Percentiles rank a stretch among this genome's conserved stretches.
These are phyloP conservation scores for Fusarium hainanense DNA, from an alignment of 2,329 filamentous ascomycete species.

Conservation along the genomic window DNA sequence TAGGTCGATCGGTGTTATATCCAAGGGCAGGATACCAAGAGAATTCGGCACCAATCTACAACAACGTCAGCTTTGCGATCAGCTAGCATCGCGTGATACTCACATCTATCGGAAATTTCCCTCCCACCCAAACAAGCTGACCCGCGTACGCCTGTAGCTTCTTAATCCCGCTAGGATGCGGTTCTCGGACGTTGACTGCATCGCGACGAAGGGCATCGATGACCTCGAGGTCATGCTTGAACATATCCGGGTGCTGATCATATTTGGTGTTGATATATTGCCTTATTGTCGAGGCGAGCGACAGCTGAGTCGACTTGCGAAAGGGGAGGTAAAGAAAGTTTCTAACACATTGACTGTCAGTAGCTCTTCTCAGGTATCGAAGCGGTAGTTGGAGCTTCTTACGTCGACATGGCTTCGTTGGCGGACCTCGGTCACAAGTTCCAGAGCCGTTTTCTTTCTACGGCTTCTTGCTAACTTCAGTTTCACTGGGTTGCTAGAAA, in stretches of 20 bases:
- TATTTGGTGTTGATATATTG: conserved; percentile 98
- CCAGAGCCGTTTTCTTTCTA: neutral
- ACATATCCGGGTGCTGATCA: conserved; percentile 98
- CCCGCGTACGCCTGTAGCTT: conserved; percentile 93
- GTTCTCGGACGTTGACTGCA: conserved; percentile 89
- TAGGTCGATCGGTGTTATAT: conserved; percentile 83
- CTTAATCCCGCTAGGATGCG: conserved; percentile 85
- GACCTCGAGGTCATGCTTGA: conserved; percentile 83
- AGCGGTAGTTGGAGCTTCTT: neutral
- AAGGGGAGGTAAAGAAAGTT: conserved; percentile 86
- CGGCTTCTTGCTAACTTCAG: conserved; percentile 9
- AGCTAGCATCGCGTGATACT: conserved; percentile 21
- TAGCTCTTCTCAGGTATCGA: rapidly evolving
- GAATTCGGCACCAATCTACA: conserved; percentile 90
- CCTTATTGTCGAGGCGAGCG: conserved; percentile 84
- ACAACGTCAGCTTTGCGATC: conserved; percentile 9
- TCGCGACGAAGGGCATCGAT: conserved; percentile 86
- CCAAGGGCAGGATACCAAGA: conserved; percentile 95
- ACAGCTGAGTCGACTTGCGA: conserved; percentile 82
- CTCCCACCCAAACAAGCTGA: conserved; percentile 91
- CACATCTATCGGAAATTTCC: conserved; percentile 96
- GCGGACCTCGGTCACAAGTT: conserved; percentile 14
- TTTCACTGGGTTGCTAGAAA: conserved; percentile 25
- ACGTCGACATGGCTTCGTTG: conserved; percentile 46
- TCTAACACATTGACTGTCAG: conserved; percentile 45